These are phyloP conservation scores for Zymoseptoria ardabiliae DNA, from an alignment of 2,329 filamentous ascomycete genomes.

Conservation along the genomic window DNA sequence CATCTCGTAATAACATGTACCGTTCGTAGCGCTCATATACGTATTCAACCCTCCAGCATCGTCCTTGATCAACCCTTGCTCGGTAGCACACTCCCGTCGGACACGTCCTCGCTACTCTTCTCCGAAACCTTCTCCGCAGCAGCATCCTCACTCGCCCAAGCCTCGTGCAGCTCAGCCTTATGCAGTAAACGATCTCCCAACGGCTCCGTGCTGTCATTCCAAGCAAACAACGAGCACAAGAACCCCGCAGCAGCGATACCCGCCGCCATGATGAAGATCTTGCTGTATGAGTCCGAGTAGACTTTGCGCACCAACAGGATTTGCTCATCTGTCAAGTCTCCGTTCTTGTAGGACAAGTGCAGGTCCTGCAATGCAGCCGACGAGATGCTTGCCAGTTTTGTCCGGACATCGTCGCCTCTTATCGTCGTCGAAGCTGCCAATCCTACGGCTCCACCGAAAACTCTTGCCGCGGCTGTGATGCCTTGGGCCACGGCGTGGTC, in stretches of 20 bases:
- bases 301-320: background rate
- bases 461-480: background rate
- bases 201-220: background rate
- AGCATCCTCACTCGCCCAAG: background rate
- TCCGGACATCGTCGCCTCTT: background rate
- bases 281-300: background rate
- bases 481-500: conserved; percentile 5
- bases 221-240: background rate
- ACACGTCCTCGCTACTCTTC: background rate
- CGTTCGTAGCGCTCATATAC: too few relatives aligned
- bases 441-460: conserved; percentile 2
- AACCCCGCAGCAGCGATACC: background rate
- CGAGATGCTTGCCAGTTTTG: background rate
- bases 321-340: background rate
- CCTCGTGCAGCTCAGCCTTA: background rate
- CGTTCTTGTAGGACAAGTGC: background rate
- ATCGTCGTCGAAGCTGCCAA: conserved; percentile 1
- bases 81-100: background rate
- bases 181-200: background rate
- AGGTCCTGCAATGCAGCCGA: background rate
- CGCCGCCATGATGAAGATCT: background rate
- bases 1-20: too few relatives aligned
- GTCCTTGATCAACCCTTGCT: background rate
- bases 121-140: background rate
- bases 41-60: background rate